Base-by-base conservation (phyloP, 495 filamentous ascomycete species). In the Neurospora tetrasperma region DNA sequence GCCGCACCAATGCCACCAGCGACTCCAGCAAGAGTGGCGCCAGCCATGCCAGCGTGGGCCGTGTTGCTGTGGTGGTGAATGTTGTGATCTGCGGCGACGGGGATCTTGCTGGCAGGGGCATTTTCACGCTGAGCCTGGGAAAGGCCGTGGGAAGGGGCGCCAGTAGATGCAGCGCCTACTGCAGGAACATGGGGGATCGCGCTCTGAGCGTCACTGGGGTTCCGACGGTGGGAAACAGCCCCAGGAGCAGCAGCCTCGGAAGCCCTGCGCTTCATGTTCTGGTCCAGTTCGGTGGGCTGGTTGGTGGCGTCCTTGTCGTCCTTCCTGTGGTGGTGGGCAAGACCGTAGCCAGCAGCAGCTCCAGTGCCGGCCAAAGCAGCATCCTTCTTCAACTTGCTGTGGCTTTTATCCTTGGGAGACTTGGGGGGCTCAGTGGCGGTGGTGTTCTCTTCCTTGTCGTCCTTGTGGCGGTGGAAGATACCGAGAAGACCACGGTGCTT, bases 391-490 rank as follows among this genome's bases (percentile, higher is more conserved):
- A 4, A 62, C 73, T 23, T 48, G 43, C 69, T 31, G 31, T 12
- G 73, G 71, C 54, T 70, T 7, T 43, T 69, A 0, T 42, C 10
- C 42, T 74, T 72, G 11, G 68, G 54, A 7, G 72, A 74, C 44
- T 72, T 73, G 59, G 72, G 76, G 16, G 70, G 71, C 71, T 78
- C 77, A 4, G 16, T 4, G 6, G 41, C 41, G 8, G 73, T 39
- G 1, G 70, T 70, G 11, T 73, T 69, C 41, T 77, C 69, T 5
- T 72, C 73, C 42, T 76, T 74, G 35, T 77, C 75, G 27, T 77
- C 76, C 71, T 82, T 81, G 68, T 76, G 72, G 20, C 79, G 73
- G 41, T 78, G 75, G 76, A 83, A 83, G 27, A 82, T 71, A 44
- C 77, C 71, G 12, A 76, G 71, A 8, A 82, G 71, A 35, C 27